phyloP scores from a whole-genome alignment of 495 filamentous ascomycete species.

The Cercophora samala region DNA sequence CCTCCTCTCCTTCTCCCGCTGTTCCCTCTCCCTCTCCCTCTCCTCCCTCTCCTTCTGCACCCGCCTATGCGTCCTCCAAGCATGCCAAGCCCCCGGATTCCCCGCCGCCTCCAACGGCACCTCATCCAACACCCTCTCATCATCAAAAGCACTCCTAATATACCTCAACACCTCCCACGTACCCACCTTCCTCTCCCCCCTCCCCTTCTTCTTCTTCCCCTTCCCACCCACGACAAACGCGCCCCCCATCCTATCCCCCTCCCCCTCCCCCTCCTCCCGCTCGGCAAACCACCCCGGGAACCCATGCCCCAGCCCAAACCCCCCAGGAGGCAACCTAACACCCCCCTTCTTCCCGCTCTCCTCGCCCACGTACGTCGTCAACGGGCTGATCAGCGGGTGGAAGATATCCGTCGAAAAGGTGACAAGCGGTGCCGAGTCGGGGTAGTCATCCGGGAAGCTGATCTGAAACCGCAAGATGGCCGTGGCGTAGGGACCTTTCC shows the following conservation, averaged over 20 bases:
- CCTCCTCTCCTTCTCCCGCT: constrained; percentile 14
- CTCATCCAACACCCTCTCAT: constrained; percentile 69
- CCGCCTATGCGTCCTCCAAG: constrained; percentile 71
- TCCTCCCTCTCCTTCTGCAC: constrained; percentile 16
- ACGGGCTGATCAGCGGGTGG: constrained; percentile 85
- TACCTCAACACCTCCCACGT: constrained; percentile 70
- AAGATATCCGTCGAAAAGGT: constrained; percentile 90
- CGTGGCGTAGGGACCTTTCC: constrained; percentile 86
- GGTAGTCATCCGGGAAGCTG: constrained; percentile 79
- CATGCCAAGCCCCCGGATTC: constrained; percentile 86
- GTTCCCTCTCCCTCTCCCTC: not conserved
- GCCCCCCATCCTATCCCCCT: not conserved
- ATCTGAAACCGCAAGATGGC: constrained; percentile 89
- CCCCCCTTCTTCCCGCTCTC: constrained; percentile 78
- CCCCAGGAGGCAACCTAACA: constrained; percentile 77
- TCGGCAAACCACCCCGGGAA: constrained; percentile 83
- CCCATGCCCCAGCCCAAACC: constrained; percentile 82
- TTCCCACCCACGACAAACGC: not conserved
- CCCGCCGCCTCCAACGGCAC: constrained; percentile 78
- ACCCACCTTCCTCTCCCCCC: constrained; percentile 36
- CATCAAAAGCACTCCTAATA: constrained; percentile 75
- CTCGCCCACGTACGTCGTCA: constrained; percentile 79
- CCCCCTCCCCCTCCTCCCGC: constrained; percentile 29
- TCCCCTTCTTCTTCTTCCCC: constrained; percentile 22
- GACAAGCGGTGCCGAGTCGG: constrained; percentile 72